Conservation (phyloP, 2,329 filamentous ascomycete species). For the Fusarium goolgardi region DNA sequence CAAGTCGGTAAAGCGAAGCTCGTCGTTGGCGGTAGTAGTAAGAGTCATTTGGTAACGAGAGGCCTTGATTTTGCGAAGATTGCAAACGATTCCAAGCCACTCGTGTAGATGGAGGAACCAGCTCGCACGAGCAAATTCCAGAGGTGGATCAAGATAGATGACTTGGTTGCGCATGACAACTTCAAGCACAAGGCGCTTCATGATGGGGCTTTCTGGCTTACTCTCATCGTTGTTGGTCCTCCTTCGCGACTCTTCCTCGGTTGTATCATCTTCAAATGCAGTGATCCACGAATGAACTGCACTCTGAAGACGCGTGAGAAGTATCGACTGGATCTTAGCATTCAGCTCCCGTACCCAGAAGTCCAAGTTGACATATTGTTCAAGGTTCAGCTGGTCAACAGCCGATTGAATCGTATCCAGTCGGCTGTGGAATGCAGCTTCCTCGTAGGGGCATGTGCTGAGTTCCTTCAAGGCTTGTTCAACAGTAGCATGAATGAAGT, state of each 20-base stretch:
- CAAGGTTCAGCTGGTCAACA: conserved; percentile 95
- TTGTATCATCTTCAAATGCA: conserved; percentile 76
- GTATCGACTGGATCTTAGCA: conserved; percentile 80
- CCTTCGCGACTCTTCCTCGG: conserved; percentile 65
- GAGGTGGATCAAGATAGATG: conserved; percentile 93
- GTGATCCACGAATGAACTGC: conserved; percentile 90
- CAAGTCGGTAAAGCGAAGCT: conserved; percentile 83
- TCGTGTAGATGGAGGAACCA: conserved; percentile 94
- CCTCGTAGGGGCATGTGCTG: conserved; percentile 84
- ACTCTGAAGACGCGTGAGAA: conserved; percentile 83
- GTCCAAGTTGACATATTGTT: conserved; percentile 93
- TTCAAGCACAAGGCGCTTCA: conserved; percentile 84
- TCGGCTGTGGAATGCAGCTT: conserved; percentile 80
- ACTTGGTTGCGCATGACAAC: conserved; percentile 98
- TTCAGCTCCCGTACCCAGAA: conserved; percentile 94
- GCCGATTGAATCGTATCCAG: conserved; percentile 89
- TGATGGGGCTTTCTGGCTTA: conserved; percentile 68
- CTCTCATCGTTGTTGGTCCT: conserved; percentile 58
- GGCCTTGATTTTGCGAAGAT: conserved; percentile 92
- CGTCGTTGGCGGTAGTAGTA: conserved; percentile 72
- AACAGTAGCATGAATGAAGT: conserved; percentile 80
- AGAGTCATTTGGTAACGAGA: conserved; percentile 93
- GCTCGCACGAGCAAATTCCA: conserved; percentile 90
- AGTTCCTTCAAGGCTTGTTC: conserved; percentile 87
- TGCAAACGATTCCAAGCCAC: conserved; percentile 94